Percentiles rank a stretch among this genome's conserved stretches.
Conservation (phyloP, 2,329 filamentous ascomycete species). For the Pleoardoris graminearum region DNA sequence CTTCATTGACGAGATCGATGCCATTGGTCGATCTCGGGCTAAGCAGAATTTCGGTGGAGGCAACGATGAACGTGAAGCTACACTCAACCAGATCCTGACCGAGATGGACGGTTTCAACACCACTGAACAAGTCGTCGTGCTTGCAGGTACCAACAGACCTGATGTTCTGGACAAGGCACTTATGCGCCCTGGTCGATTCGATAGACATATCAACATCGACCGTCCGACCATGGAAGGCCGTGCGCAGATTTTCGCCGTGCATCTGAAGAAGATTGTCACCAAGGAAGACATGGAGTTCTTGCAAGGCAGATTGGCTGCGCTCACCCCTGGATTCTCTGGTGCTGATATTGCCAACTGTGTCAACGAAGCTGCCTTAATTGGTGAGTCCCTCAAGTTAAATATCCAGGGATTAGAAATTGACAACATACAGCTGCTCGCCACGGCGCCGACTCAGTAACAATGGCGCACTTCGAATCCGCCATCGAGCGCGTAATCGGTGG, state of each 20-base stretch:
- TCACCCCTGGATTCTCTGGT: slow-evolving; percentile 95
- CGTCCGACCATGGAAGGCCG: slow-evolving; percentile 94
- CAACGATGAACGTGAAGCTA: slow-evolving; percentile 96
- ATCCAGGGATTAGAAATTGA: slow-evolving; percentile 45
- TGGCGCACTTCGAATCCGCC: slow-evolving; percentile 94
- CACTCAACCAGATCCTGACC: slow-evolving; percentile 95
- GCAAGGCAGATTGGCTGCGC: slow-evolving; percentile 82
- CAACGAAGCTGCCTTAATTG: slow-evolving; percentile 95
- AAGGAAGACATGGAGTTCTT: slow-evolving; percentile 86
- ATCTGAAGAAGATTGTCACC: slow-evolving; percentile 92
- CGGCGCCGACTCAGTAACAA: slow-evolving; percentile 77
- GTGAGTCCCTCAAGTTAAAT: slow-evolving; percentile 56
- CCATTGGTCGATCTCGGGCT: slow-evolving; percentile 86
- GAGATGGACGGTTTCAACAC: slow-evolving; percentile 99
- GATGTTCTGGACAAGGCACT: slow-evolving; percentile 94
- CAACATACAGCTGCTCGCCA: slow-evolving; percentile 71
- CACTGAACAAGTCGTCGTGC: slow-evolving; percentile 90
- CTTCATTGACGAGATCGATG: slow-evolving; percentile 99
- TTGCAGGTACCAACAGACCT: slow-evolving; percentile 94
- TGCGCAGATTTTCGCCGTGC: slow-evolving; percentile 93
- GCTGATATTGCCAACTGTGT: slow-evolving; percentile 98
- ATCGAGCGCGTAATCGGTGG: slow-evolving; percentile 97
- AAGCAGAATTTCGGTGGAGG: slow-evolving; percentile 85
- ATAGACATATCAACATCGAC: slow-evolving; percentile 94
- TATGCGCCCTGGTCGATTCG: slow-evolving; percentile 95